Evolutionary conservation across 23 red algal genomes (phyloP).

Genomic region (Gracilaria domingensis): DNA sequence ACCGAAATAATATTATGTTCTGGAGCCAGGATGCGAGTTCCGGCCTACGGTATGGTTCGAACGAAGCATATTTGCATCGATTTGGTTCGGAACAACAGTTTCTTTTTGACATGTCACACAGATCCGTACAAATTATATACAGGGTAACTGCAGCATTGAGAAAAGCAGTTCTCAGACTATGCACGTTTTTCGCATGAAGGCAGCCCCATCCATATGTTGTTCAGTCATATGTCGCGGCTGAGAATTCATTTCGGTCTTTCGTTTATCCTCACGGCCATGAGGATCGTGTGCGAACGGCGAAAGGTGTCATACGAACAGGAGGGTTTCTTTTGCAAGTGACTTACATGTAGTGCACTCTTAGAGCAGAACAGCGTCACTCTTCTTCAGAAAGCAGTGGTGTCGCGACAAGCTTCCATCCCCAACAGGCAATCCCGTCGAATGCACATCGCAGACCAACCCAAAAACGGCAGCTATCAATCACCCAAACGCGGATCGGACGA

Average conservation of each 20-base stretch:
- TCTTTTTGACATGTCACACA: no score
- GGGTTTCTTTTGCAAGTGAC: no score
- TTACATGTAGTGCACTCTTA: background rate
- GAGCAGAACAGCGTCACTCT: background rate
- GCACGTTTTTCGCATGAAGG: no score
- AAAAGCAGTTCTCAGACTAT: no score
- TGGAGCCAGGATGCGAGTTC: background rate
- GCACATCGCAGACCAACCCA: slow-evolving; percentile 54
- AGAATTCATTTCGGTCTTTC: no score
- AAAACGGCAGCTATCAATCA: slow-evolving; percentile 45
- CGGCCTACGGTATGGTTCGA: background rate
- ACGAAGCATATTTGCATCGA: no score
- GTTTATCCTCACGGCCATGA: no score
- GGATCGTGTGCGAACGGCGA: no score
- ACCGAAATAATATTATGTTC: background rate
- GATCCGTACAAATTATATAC: background rate
- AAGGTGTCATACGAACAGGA: no score
- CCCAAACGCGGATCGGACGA: slow-evolving; percentile 27
- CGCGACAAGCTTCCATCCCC: slow-evolving; percentile 70
- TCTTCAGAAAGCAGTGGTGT: slow-evolving; percentile 48
- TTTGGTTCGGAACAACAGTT: no score
- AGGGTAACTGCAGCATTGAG: background rate
- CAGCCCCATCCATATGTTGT: no score
- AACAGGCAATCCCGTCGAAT: slow-evolving; percentile 28
- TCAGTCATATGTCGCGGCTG: no score